Evolutionary conservation across 164 flowering plant species (phyloP).

Genomic region (Stephania japonica): DNA sequence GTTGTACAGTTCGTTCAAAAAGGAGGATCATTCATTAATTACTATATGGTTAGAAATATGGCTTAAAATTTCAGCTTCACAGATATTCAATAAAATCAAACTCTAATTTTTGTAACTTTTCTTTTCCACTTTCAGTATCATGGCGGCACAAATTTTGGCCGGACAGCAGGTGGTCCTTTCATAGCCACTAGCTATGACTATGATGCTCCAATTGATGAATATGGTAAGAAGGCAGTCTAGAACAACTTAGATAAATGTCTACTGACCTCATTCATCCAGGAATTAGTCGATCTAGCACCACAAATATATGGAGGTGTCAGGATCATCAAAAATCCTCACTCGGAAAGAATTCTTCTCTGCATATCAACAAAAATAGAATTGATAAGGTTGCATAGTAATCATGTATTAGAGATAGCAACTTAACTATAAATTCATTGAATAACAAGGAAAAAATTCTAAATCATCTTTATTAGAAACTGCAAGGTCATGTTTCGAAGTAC

Average conservation of each 20-base stretch:
- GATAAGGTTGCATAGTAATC: neutral
- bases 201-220: constrained; percentile 98
- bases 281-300: neutral
- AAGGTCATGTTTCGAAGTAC: neutral
- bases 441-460: neutral
- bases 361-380: neutral
- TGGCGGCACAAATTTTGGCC: constrained; percentile 96
- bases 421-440: neutral
- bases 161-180: constrained; percentile 98
- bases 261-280: neutral
- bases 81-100: neutral
- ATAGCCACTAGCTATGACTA: constrained; percentile 96
- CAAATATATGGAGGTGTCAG: neutral
- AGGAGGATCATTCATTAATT: constrained; percentile 86
- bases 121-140: constrained; percentile 59
- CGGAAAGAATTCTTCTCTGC: neutral
- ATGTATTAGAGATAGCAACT: neutral
- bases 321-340: neutral
- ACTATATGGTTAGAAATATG: constrained; percentile 68
- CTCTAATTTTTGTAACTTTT: constrained; percentile 3
- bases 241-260: neutral
- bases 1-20: constrained; percentile 90
- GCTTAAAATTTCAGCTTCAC: neutral
- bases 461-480: neutral
- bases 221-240: constrained; percentile 40